These are phyloP conservation scores for Cyclaneusma minus DNA, from an alignment of 2,329 filamentous ascomycete species.

Conservation along the genomic window DNA sequence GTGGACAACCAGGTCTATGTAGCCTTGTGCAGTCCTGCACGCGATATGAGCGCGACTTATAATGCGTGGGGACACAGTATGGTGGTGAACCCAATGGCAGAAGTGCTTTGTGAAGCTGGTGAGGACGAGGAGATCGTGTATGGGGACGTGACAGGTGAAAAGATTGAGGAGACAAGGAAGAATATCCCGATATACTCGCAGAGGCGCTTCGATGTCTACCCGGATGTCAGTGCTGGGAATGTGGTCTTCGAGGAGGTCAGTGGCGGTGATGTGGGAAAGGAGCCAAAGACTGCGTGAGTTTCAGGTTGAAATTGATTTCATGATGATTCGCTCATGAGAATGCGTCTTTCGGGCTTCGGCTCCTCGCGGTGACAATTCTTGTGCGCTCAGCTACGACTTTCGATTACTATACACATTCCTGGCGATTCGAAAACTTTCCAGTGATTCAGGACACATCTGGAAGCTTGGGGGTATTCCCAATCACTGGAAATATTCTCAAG, in stretches of 20 bases:
- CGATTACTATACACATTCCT: too few species aligned
- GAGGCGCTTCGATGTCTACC: conserved; percentile 88
- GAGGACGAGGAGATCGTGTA: conserved; percentile 65
- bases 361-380: too few species aligned
- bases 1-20: conserved; percentile 94
- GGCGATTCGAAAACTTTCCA: too few species aligned
- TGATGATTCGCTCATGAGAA: too few species aligned
- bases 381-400: too few species aligned
- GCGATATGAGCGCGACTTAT: conserved; percentile 64
- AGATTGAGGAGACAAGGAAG: conserved; percentile 60
- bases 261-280: too few species aligned
- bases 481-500: too few species aligned
- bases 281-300: too few species aligned
- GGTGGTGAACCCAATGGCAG: conserved; percentile 74
- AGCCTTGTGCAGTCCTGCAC: conserved; percentile 77
- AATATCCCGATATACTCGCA: conserved; percentile 76
- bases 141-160: conserved; percentile 51
- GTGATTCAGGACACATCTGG: too few species aligned
- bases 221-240: conserved; percentile 60
- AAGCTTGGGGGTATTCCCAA: too few species aligned
- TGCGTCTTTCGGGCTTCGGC: too few species aligned
- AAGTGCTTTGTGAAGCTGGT: conserved; percentile 63
- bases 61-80: conserved; percentile 87
- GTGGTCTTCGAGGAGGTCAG: conserved; percentile 19
- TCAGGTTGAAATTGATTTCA: too few species aligned